Evolutionary conservation across 2,329 filamentous ascomycete species (phyloP), one percentile per base, ranked within the genome.

Genomic region (Endocalyx cinctus): DNA sequence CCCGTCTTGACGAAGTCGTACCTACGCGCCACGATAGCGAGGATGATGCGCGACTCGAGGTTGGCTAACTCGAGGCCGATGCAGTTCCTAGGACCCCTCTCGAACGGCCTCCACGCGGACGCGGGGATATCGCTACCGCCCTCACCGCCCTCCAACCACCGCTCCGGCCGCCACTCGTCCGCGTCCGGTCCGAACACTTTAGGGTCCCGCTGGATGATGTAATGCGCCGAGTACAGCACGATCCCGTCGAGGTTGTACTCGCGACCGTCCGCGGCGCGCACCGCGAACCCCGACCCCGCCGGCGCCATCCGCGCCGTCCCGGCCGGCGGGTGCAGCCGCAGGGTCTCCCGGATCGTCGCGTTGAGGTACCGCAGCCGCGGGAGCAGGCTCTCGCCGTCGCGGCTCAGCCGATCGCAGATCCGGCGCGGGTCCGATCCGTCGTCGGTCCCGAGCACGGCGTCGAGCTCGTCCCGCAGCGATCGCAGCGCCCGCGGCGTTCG

Each of bases 21-120:
- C 20, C n/a, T 23, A 8, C 20, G 20, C 20, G 20, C 20, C 20
- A 23, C 20, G 26, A 17, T 35, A 27, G 12, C 34, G 23, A 59
- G 34, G 14, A 60, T 54, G 10, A 58, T 46, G 2, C 53, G 42
- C 2, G 49, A 45, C 35, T 59, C 56, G 18, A 58, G 43, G 13
- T 52, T 69, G 1, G 70, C 74, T 20, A 79, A 54, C 38, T 72
- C 68, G 47, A 73, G 67, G 1, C 73, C 74, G 20, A 78, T 67
- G 43, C 73, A 78, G 33, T 66, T 71, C 5, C 74, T 48, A 6
- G 66, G 64, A 0, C 72, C 73, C 18, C 66, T 61, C 43, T 72
- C 69, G 43, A 77, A 77, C 1, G 71, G 63, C 16, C 72, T 56
- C 63, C 65, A 78, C 3, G 72, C 71, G 25, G 63, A 60, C 5